Base-by-base conservation (phyloP, 768 basidiomycete species). In the Lentinula boryana region DNA sequence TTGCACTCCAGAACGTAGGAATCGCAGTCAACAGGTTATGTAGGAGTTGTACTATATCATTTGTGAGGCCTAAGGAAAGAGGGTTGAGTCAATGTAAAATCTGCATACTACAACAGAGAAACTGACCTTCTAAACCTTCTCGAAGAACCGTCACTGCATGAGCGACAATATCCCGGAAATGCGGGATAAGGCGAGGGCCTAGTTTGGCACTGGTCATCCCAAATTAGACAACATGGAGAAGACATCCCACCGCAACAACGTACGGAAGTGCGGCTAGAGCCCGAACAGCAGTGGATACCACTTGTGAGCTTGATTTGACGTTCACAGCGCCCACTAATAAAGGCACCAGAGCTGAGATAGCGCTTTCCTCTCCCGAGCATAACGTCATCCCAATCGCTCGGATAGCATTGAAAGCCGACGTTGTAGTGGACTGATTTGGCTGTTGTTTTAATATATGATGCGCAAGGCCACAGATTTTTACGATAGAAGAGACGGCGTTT, bases 131-230 rank as follows among this genome's bases (percentile, higher is more conserved):
- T 33, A 76, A 67, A 27, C 68, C 70, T 44, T 81, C 77, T 18
- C 75, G 78, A 50, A 87, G 73, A 32, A 84, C 69, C 21, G 70
- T 59, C 36, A 85, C 74, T 61, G 84, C 84, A 57, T 85, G 78
- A 4, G 83, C 72, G 15, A 90, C 80, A 50, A 95, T 82, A 13
- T 84, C 80, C 56, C 84, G 84, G 74, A 97, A 88, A 72, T 85
- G 81, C 4, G 96, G 93, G 54, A 99, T 93, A 54, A 94, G 79
- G 0, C 96, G 87, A 10, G 95, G 93, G 0, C 92, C 93, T 21
- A 98, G 81, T 50, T 87, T 85, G 18, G 78, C 70, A 18, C 93
- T 96, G 66, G 49, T 38, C 49, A 60, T 44, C 4, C 41, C 59
- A 40, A 61, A 57, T 69, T 46, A 65, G 41, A 57, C 21, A 10